phyloP scores from a whole-genome alignment of 169 alveolate genomes.

The Sarcocystis neurona region DNA sequence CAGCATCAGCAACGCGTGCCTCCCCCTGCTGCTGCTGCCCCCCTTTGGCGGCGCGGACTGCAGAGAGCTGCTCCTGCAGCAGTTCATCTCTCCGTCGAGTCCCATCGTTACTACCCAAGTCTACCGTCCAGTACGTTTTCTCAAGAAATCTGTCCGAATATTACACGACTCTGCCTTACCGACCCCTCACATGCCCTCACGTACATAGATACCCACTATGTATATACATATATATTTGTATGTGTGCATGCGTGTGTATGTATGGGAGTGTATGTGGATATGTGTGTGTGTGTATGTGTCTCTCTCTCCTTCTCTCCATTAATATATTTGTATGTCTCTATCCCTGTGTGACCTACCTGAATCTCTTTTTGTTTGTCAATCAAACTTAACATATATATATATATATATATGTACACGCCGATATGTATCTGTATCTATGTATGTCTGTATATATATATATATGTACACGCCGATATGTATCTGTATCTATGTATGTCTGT shows the following conservation, averaged over 20 bases:
- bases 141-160: too few relatives aligned
- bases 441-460: too few relatives aligned
- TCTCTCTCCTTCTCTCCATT: background rate
- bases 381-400: too few relatives aligned
- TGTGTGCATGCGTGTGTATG: too few relatives aligned
- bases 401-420: background rate
- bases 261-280: too few relatives aligned
- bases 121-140: background rate
- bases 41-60: constrained; percentile 19
- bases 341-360: background rate
- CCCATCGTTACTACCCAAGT: background rate
- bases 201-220: too few relatives aligned
- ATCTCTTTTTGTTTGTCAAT: background rate
- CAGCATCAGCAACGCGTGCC: background rate
- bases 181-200: too few relatives aligned
- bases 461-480: too few relatives aligned
- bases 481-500: too few relatives aligned
- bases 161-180: too few relatives aligned
- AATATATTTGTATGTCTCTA: background rate
- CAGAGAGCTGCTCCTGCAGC: constrained; percentile 5
- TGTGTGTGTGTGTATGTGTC: background rate
- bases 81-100: background rate
- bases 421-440: background rate
- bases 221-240: too few relatives aligned
- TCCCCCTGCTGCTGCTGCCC: background rate